These are phyloP conservation scores for Sugiyamaella chiloensis DNA, from an alignment of 805 yeast genomes.

Conservation along the genomic window DNA sequence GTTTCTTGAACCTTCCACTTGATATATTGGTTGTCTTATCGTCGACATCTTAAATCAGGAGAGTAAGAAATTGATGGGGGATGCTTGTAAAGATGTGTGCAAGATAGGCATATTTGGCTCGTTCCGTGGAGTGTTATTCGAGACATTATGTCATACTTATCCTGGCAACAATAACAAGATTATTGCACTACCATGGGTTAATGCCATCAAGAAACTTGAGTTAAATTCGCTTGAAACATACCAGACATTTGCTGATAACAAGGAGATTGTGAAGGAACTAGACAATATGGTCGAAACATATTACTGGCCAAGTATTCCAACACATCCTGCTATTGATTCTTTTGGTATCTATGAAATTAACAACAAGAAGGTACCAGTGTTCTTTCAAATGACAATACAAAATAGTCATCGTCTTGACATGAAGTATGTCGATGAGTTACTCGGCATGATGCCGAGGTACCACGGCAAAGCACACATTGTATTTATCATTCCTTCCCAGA, in stretches of 20 bases:
- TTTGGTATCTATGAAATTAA: background rate
- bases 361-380: background rate
- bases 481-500: no score
- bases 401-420: no score
- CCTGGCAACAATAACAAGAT: background rate
- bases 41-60: background rate
- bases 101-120: background rate
- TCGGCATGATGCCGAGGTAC: no score
- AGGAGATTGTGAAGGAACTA: background rate
- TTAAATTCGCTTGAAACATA: background rate
- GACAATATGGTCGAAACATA: background rate
- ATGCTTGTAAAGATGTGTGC: background rate
- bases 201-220: background rate
- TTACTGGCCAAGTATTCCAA: background rate
- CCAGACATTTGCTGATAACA: background rate
- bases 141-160: background rate
- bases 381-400: background rate
- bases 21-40: no score
- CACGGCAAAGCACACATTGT: no score
- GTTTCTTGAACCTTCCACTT: no score
- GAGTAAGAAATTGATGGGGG: background rate
- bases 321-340: background rate
- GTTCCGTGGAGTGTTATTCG: background rate
- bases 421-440: no score
- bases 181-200: no score